phyloP scores from a whole-genome alignment of 148 eudicot genomes.

The Vaccinium macrocarpon region DNA sequence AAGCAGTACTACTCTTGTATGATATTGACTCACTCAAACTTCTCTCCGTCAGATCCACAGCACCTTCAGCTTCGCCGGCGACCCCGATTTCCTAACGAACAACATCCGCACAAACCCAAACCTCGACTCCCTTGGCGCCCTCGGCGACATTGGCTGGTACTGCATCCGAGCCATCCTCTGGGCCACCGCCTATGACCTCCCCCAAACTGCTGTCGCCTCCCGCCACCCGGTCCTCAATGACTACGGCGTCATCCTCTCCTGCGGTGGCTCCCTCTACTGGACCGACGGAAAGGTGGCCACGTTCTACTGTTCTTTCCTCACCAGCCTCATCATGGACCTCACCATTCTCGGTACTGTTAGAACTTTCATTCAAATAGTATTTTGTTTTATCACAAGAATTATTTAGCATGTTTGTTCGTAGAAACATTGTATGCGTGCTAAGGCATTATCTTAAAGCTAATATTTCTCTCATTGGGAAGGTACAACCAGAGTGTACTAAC shows the following conservation, averaged over 20 bases:
- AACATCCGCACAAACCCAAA: conserved; percentile 62
- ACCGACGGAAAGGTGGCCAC: conserved; percentile 44
- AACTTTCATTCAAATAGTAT: too few relatives aligned
- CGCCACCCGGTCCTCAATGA: conserved; percentile 31
- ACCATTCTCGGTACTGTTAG: conserved; percentile 27
- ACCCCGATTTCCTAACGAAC: conserved; percentile 39
- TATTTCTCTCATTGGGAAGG: too few relatives aligned
- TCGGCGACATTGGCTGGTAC: conserved; percentile 61
- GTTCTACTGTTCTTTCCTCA: conserved; percentile 51
- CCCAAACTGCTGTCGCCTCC: conserved; percentile 39
- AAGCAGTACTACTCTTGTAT: too few relatives aligned
- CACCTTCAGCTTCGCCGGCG: conserved; percentile 38
- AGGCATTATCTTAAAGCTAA: too few relatives aligned
- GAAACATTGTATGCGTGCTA: too few relatives aligned
- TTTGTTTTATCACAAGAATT: too few relatives aligned
- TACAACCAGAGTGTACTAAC: too few relatives aligned
- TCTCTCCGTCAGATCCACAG: conserved; percentile 36
- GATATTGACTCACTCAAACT: neutral
- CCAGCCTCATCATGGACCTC: conserved; percentile 40
- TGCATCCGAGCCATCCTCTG: conserved; percentile 50
- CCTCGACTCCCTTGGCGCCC: conserved; percentile 57
- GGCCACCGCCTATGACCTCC: conserved; percentile 47
- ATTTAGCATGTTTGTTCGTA: too few relatives aligned
- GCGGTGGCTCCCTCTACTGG: conserved; percentile 52
- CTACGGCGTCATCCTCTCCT: conserved; percentile 45